Evolutionary conservation across 2,329 filamentous ascomycete genomes (phyloP).

Genomic region (Neurospora sp.): DNA sequence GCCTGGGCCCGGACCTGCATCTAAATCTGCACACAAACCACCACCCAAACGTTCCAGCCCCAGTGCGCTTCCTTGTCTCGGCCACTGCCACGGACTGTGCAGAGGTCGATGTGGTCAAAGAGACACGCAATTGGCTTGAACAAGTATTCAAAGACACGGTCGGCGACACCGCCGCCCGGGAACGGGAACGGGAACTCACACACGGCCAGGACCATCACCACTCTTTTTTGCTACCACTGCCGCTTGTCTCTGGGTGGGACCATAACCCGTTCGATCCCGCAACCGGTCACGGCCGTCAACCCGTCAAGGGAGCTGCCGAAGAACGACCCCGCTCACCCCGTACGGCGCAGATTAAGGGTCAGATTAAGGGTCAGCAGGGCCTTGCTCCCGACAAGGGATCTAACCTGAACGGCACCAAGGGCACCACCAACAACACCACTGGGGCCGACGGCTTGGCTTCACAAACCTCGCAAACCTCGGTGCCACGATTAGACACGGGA

Average conservation of each 20-base stretch:
- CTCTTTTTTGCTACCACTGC: not conserved
- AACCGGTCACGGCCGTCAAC: not conserved
- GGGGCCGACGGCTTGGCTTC: not conserved
- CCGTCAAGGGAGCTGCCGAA: not conserved
- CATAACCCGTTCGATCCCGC: not conserved
- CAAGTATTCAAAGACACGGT: not conserved
- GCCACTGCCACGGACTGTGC: not conserved
- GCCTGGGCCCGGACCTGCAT: not conserved
- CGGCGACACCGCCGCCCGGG: not conserved
- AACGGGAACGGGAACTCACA: not conserved
- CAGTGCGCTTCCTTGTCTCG: not conserved
- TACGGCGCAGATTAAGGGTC: not conserved
- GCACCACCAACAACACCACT: not conserved
- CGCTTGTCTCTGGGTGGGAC: not conserved
- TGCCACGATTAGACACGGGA: slow-evolving; percentile 35
- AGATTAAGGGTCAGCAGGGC: not conserved
- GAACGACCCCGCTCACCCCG: not conserved
- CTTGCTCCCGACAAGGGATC: not conserved
- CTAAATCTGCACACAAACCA: not conserved
- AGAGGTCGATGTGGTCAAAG: not conserved
- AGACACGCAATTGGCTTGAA: not conserved
- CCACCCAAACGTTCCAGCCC: not conserved
- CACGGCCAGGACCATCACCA: not conserved
- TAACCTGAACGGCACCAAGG: not conserved
- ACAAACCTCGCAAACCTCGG: slow-evolving; percentile 12